Conservation (phyloP, 768 basidiomycete genomes). For the Leccinum imitatum region DNA sequence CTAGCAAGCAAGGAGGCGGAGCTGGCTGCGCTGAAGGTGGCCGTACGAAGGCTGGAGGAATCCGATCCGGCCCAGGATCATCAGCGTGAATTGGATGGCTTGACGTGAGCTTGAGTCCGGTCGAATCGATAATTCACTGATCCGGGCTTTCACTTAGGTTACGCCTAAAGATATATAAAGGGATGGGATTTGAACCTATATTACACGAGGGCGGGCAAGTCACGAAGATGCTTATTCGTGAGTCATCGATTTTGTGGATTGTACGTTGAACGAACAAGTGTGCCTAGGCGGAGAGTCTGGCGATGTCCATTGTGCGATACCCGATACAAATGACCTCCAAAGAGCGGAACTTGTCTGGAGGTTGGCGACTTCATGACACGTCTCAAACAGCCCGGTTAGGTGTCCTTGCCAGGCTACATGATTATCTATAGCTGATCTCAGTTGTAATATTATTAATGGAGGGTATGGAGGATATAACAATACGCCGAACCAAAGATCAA, state of each 20-base stretch:
- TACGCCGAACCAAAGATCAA: constrained; percentile 4
- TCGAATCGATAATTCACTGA: constrained; percentile 4
- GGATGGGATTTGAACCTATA: constrained; percentile 70
- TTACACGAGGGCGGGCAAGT: constrained; percentile 49
- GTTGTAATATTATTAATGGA: constrained; percentile 1
- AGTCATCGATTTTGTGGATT: constrained; percentile 29
- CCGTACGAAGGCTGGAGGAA: constrained; percentile 56
- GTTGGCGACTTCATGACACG: constrained; percentile 33
- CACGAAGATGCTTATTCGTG: constrained; percentile 68
- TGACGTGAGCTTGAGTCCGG: constrained; percentile 46
- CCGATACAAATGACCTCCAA: constrained; percentile 30
- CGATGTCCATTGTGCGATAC: constrained; percentile 37
- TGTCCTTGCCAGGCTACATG: background rate
- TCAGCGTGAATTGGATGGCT: constrained; percentile 65
- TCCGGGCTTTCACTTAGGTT: constrained; percentile 42
- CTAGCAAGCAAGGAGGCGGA: constrained; percentile 70
- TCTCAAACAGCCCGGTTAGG: background rate
- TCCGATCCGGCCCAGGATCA: constrained; percentile 75
- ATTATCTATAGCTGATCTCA: background rate
- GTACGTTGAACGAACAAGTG: constrained; percentile 1
- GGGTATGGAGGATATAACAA: constrained; percentile 10
- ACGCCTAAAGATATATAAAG: constrained; percentile 66
- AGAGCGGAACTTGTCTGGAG: constrained; percentile 36
- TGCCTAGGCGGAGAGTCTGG: constrained; percentile 45
- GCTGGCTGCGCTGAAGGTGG: constrained; percentile 65